Base-by-base conservation (phyloP, 1,284 basidiomycete genomes). In the Ustilago esculenta region DNA sequence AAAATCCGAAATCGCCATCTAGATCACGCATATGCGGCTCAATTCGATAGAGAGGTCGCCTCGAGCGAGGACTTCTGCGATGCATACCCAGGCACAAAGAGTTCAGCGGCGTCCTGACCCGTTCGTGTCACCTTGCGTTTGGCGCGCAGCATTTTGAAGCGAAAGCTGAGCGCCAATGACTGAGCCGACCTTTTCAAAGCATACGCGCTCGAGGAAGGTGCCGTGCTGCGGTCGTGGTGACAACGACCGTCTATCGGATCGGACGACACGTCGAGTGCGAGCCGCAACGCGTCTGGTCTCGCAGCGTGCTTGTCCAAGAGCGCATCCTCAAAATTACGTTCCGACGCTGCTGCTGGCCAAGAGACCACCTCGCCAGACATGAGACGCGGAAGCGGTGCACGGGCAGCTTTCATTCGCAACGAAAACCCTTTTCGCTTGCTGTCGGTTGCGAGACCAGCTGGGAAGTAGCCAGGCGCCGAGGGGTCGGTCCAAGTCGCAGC, bases 401-500 rank as follows among this genome's bases (percentile, higher is more conserved):
- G 46, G 3, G 32, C 20, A 12, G 52, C 32, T 32, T 64, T 63
- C 50, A 54, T 69, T n/a, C 55, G 46, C 23, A 54, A 18, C 5
- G 50, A 47, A 10, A 46, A 35, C 1, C 33, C 6, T 25, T 47
- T 53, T 17, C 29, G 43, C n/a, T 42, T 64, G 34, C 21, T 35
- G 9, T 44, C 43, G 14, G 17, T 18, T 18, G 18, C 37, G 9
- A 70, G 55, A 9, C 53, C 55, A 2, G 68, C 53, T 7, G 68
- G 57, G 27, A 71, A 71, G 40, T 67, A 72, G 36, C 44, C 55
- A 3, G 64, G 64, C 15, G 69, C 54, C 3, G 58, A 42, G n/a
- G 69, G 58, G 20, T 72, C 69, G 8, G 55, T 63, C 69, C 69
- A 72, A 3, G 69, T 72, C 0, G 69, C 69, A 7, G 69, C 69